A percentile compares a stretch with the other conserved stretches of the same genome.
Conservation (phyloP, 179 eudicot species). For the Beta corolliflora region DNA sequence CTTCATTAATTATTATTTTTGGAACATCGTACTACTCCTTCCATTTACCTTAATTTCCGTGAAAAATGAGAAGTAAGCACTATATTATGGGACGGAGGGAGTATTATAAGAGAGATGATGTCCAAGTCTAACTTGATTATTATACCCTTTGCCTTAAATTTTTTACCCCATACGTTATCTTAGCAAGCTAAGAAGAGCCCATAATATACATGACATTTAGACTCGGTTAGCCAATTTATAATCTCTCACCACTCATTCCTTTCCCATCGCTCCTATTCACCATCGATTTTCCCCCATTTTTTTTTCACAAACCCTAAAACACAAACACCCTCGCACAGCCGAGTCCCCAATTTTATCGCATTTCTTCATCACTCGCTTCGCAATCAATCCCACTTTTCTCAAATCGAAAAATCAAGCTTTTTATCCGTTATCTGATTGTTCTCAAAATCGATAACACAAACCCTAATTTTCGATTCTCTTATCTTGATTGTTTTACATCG, state of each 20-base stretch:
- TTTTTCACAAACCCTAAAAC: constrained; percentile 21
- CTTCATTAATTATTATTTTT: too few species aligned
- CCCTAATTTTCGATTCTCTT: not conserved
- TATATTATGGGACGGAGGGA: too few species aligned
- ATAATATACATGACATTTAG: not conserved
- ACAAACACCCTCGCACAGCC: not conserved
- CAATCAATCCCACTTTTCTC: not conserved
- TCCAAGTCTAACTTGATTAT: too few species aligned
- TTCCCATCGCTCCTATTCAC: not conserved
- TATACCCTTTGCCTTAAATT: too few species aligned
- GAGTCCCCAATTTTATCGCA: not conserved
- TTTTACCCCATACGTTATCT: too few species aligned
- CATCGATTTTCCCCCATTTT: constrained; percentile 6
- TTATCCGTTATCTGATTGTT: not conserved
- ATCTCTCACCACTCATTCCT: constrained; percentile 14
- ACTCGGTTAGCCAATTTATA: not conserved
- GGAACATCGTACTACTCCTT: too few species aligned
- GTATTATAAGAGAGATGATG: too few species aligned
- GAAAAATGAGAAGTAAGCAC: too few species aligned
- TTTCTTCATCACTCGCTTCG: not conserved
- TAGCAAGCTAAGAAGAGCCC: too few species aligned
- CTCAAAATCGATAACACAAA: not conserved
- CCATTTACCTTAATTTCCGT: too few species aligned
- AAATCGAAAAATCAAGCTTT: not conserved
- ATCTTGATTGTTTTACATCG: not conserved